phyloP scores from a whole-genome alignment of 2,329 filamentous ascomycete genomes.

The Lizonia empirigonia region DNA sequence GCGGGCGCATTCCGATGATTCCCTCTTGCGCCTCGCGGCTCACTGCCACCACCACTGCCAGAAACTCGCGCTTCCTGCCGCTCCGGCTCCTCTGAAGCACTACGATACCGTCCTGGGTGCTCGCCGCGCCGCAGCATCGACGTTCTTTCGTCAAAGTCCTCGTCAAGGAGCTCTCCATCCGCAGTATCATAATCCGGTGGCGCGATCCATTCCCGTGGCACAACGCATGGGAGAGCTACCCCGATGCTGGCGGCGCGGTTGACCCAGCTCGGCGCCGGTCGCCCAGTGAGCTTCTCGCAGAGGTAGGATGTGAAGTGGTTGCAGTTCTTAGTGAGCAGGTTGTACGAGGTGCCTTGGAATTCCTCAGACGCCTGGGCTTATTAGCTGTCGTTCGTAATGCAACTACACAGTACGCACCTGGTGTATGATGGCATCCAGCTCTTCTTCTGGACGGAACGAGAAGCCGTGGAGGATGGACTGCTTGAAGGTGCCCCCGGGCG shows the following conservation, averaged over 20 bases:
- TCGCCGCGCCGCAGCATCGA: conserved; percentile 61
- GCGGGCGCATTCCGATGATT: conserved; percentile 35
- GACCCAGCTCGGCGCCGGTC: conserved; percentile 73
- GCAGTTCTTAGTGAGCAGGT: conserved; percentile 82
- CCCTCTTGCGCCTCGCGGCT: conserved; percentile 43
- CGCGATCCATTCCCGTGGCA: conserved; percentile 80
- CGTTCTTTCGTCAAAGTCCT: conserved; percentile 61
- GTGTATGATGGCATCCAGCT: conserved; percentile 73
- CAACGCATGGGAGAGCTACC: conserved; percentile 78
- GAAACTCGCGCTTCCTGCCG: conserved; percentile 39
- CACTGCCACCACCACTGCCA: conserved; percentile 41
- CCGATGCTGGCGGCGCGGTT: conserved; percentile 86
- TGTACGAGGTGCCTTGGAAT: conserved; percentile 78
- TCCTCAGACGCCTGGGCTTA: conserved; percentile 64
- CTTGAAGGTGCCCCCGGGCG: conserved; percentile 78
- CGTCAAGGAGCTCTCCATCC: conserved; percentile 71
- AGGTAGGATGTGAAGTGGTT: conserved; percentile 86
- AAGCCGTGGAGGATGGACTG: conserved; percentile 79
- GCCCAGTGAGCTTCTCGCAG: conserved; percentile 73
- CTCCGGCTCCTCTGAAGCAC: conserved; percentile 34
- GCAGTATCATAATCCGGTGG: conserved; percentile 76
- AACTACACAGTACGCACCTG: conserved; percentile 45
- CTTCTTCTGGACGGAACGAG: conserved; percentile 69
- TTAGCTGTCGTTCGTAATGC: conserved; percentile 18
- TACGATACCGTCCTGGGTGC: conserved; percentile 34